These are phyloP conservation scores for Juglanconis oblonga DNA, from an alignment of 2,329 filamentous ascomycete genomes.

Conservation along the genomic window DNA sequence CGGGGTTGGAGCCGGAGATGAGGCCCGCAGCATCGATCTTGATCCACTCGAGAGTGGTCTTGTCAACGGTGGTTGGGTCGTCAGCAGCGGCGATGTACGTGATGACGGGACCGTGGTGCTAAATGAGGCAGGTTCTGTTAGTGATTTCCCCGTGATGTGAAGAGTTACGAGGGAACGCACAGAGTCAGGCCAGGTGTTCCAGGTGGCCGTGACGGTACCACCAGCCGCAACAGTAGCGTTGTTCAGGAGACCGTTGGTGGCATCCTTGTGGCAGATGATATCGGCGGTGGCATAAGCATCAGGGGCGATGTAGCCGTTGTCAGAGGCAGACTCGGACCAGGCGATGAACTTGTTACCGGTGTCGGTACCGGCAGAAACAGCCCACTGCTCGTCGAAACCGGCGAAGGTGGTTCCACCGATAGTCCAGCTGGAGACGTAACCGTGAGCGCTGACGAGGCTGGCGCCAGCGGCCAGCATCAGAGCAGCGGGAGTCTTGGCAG, in stretches of 20 bases:
- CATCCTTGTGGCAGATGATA: slow-evolving; percentile 36
- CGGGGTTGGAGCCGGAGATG: slow-evolving; percentile 38
- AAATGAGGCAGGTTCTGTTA: neutral
- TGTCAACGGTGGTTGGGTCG: slow-evolving; percentile 51
- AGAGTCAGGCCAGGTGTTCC: slow-evolving; percentile 35
- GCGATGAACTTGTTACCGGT: slow-evolving; percentile 18
- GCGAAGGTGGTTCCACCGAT: slow-evolving; percentile 27
- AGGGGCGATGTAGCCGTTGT: slow-evolving; percentile 41
- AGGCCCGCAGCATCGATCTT: slow-evolving; percentile 61
- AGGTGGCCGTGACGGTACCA: slow-evolving; percentile 33
- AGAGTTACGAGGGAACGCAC: neutral
- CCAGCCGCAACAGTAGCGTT: slow-evolving; percentile 34
- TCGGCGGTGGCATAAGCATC: slow-evolving; percentile 31
- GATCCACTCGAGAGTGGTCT: slow-evolving; percentile 54
- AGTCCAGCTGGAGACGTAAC: slow-evolving; percentile 29
- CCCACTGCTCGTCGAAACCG: slow-evolving; percentile 21
- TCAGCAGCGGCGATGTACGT: slow-evolving; percentile 61
- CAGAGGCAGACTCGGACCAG: slow-evolving; percentile 20
- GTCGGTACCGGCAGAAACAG: slow-evolving; percentile 5
- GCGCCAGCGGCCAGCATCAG: slow-evolving; percentile 20
- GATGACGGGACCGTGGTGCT: slow-evolving; percentile 53
- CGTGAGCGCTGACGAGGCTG: slow-evolving; percentile 26
- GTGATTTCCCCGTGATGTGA: neutral
- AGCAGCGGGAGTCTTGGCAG: slow-evolving; percentile 10
- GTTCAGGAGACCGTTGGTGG: slow-evolving; percentile 29